Conservation (phyloP, 2,329 filamentous ascomycete genomes). For the Aspergillus chevalieri region DNA sequence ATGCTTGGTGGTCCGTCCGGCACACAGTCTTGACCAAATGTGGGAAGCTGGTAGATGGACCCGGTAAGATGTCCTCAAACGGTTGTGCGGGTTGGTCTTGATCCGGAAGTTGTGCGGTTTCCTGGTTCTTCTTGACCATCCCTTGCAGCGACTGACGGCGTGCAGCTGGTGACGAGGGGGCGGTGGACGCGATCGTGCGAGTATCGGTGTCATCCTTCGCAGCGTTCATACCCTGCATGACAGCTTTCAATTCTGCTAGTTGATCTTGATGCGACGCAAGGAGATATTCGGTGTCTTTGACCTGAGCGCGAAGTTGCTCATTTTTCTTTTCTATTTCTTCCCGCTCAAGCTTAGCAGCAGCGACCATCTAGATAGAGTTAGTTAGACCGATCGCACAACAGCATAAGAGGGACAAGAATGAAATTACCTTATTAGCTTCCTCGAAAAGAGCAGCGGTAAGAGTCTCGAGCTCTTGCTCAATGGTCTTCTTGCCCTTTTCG, state of each 20-base stretch:
- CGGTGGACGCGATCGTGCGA: constrained; percentile 59
- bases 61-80: constrained; percentile 50
- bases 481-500: constrained; percentile 76
- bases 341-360: constrained; percentile 76
- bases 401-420: not conserved
- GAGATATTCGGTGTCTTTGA: constrained; percentile 78
- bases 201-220: constrained; percentile 62
- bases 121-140: constrained; percentile 50
- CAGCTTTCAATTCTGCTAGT: constrained; percentile 78
- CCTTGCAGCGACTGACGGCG: constrained; percentile 49
- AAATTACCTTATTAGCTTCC: constrained; percentile 76
- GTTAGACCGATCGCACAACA: not conserved
- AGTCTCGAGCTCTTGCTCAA: constrained; percentile 86
- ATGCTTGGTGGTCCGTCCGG: constrained; percentile 72
- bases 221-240: constrained; percentile 82
- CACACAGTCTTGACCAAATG: constrained; percentile 79
- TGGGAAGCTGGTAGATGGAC: constrained; percentile 66
- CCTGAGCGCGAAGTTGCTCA: constrained; percentile 76
- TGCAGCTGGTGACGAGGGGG: constrained; percentile 74
- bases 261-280: constrained; percentile 91
- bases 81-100: constrained; percentile 33
- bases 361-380: constrained; percentile 65
- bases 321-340: constrained; percentile 77
- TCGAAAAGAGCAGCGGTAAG: constrained; percentile 92
- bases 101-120: constrained; percentile 51